These are phyloP conservation scores for Acrocalymma vagum DNA, from an alignment of 2,329 filamentous ascomycete species.

Conservation along the genomic window DNA sequence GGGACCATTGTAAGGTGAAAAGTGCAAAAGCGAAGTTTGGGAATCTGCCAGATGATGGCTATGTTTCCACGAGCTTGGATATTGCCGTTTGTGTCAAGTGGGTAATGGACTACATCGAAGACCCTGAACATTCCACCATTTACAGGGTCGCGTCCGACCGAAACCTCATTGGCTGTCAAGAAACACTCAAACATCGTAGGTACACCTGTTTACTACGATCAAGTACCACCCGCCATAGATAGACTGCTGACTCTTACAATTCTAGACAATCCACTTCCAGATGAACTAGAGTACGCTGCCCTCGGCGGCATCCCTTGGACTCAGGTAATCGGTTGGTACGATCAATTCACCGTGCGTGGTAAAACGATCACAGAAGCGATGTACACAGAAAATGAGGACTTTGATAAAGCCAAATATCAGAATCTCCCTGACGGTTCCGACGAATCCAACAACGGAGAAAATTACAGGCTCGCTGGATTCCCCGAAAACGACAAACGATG, in stretches of 20 bases:
- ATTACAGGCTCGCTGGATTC: slow-evolving; percentile 4
- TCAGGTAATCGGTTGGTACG: slow-evolving; percentile 5
- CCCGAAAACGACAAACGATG: slow-evolving; percentile 2
- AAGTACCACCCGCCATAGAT: too few relatives aligned
- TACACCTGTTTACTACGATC: too few relatives aligned
- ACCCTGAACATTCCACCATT: slow-evolving; percentile 6
- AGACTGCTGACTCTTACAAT: slow-evolving; percentile 4
- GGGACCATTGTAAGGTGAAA: slow-evolving; percentile 6
- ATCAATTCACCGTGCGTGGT: slow-evolving; percentile 4
- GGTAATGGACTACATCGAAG: slow-evolving; percentile 3
- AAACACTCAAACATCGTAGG: slow-evolving; percentile 1
- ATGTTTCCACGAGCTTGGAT: slow-evolving; percentile 3
- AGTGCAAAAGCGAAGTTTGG: slow-evolving; percentile 1
- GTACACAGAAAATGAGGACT: slow-evolving; percentile 2
- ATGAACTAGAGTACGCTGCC: slow-evolving; percentile 4
- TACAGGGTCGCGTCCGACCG: slow-evolving; percentile 6
- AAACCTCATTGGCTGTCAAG: slow-evolving; percentile 7
- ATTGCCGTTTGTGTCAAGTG: neutral
- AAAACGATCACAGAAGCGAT: slow-evolving; percentile 1
- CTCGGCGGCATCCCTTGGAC: slow-evolving; percentile 4
- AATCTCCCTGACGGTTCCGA: slow-evolving; percentile 5
- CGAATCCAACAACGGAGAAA: too few relatives aligned
- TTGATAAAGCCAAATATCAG: slow-evolving; percentile 1
- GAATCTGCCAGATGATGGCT: slow-evolving; percentile 6
- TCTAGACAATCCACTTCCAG: slow-evolving; percentile 6